Evolutionary conservation across 2,329 filamentous ascomycete species (phyloP), one percentile per base, ranked within the genome.

Genomic region (Leptographium flavum): DNA sequence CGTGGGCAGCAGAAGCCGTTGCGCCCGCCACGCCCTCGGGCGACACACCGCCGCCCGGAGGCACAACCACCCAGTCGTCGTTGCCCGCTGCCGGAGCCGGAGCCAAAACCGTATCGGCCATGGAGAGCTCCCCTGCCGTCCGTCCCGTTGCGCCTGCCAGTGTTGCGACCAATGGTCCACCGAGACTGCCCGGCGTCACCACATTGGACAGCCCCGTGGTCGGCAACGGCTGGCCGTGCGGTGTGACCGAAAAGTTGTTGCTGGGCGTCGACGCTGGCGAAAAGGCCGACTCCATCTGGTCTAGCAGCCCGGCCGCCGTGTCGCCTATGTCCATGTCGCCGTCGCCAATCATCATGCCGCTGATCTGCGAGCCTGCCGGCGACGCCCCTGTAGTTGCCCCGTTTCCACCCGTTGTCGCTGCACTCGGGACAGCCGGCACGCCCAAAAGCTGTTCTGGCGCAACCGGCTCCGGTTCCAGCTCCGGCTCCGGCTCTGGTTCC

Each of bases 21-120:
- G 31, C 13, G 15, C 41, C 25, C 11, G 45, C 22, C 9, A 48
- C 32, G 13, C 49, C 36, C 10, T 36, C 41, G 32, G 52, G 53
- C 23, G 64, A 69, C 35, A 64, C 64, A 22, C 69, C 71, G 38
- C 74, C 76, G 39, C 74, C 76, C 51, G 82, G 80, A 45, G 79
- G 75, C 27, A 87, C 76, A 47, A 87, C 79, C 4, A 87, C 79
- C 83, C 83, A 87, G 51, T 87, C 83, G 27, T 74, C 79, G 45
- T 64, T 69, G 19, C 67, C 71, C 1, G 69, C 62, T 15, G 68
- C 63, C 23, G 73, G 70, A 48, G 57, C 28, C 47, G 49, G 4
- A n/a, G n/a, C n/a, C n/a, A n/a, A n/a, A n/a, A n/a, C n/a, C n/a
- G n/a, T n/a, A n/a, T n/a, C n/a, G 25, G 25, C 25, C 25, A 27